Conservation (phyloP, 352 stramenopile species). For the Phytophthora sp. region DNA sequence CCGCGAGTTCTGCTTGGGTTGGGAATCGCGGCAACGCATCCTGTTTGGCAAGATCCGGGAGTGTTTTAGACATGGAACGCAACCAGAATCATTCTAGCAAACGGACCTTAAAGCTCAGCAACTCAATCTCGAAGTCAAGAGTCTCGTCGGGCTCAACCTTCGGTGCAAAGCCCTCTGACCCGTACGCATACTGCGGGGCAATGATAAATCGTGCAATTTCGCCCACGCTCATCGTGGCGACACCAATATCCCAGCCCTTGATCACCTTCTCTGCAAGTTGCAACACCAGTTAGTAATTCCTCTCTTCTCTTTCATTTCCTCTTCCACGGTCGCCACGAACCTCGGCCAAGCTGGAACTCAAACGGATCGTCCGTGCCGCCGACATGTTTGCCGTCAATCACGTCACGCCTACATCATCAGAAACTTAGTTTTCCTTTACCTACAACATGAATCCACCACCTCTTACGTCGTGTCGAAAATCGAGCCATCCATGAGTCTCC, state of each 20-base stretch:
- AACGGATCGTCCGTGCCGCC: conserved; percentile 86
- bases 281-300: too few species aligned
- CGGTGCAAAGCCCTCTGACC: conserved; percentile 74
- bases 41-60: conserved; percentile 34
- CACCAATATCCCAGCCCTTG: conserved; percentile 86
- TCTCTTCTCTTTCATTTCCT: too few species aligned
- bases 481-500: conserved; percentile 76
- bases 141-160: conserved; percentile 88
- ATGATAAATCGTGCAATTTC: conserved; percentile 89
- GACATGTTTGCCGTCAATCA: conserved; percentile 81
- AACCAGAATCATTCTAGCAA: neutral
- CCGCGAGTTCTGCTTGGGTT: conserved; percentile 79
- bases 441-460: neutral
- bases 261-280: conserved; percentile 87
- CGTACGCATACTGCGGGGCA: conserved; percentile 80
- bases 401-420: conserved; percentile 56
- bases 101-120: conserved; percentile 74
- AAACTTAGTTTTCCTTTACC: neutral
- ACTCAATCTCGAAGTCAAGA: conserved; percentile 88
- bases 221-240: conserved; percentile 79
- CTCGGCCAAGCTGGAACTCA: conserved; percentile 83
- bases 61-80: neutral
- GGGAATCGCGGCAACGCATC: conserved; percentile 84
- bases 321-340: too few species aligned
- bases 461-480: conserved; percentile 89